phyloP scores from a whole-genome alignment of 2,329 filamentous ascomycete genomes.

The Ilyonectria mors-panacis region DNA sequence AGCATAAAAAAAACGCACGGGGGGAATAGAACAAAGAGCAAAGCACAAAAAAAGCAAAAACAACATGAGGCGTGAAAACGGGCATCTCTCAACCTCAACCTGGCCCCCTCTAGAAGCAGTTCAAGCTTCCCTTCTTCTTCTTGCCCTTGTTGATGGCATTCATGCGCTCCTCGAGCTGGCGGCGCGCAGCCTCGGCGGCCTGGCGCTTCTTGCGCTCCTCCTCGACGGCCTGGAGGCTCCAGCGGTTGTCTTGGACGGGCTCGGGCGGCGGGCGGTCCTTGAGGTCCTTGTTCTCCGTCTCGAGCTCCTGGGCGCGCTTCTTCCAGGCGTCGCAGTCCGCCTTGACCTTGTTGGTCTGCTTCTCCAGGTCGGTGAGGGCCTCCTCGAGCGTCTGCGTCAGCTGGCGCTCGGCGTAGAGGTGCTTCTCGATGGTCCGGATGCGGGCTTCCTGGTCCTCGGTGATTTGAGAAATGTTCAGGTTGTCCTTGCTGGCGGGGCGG shows the following conservation, averaged over 20 bases:
- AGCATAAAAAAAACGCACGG: slow-evolving; percentile 35
- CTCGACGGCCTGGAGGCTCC: slow-evolving; percentile 90
- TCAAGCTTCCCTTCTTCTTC: slow-evolving; percentile 95
- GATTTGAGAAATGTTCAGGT: slow-evolving; percentile 77
- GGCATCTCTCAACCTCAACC: slow-evolving; percentile 37
- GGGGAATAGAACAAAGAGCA: slow-evolving; percentile 45
- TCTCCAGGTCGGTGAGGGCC: slow-evolving; percentile 93
- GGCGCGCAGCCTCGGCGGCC: slow-evolving; percentile 89
- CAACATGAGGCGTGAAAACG: slow-evolving; percentile 43
- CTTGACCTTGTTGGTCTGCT: slow-evolving; percentile 92
- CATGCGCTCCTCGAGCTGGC: slow-evolving; percentile 95
- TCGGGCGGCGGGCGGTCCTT: slow-evolving; percentile 64
- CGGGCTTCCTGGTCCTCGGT: slow-evolving; percentile 96
- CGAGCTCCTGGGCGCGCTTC: slow-evolving; percentile 84
- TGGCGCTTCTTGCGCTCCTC: slow-evolving; percentile 95
- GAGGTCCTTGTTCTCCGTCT: slow-evolving; percentile 78
- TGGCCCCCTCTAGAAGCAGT: slow-evolving; percentile 84
- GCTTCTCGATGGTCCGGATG: slow-evolving; percentile 96
- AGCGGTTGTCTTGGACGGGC: slow-evolving; percentile 69
- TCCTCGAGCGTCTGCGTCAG: slow-evolving; percentile 96
- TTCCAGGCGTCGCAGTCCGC: slow-evolving; percentile 91
- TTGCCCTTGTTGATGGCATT: slow-evolving; percentile 89
- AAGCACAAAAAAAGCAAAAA: slow-evolving; percentile 39
- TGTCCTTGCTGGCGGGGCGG: slow-evolving; percentile 88
- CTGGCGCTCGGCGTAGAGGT: slow-evolving; percentile 95